Conservation (phyloP, 352 stramenopile species). For the Globisporangium middletonii region DNA sequence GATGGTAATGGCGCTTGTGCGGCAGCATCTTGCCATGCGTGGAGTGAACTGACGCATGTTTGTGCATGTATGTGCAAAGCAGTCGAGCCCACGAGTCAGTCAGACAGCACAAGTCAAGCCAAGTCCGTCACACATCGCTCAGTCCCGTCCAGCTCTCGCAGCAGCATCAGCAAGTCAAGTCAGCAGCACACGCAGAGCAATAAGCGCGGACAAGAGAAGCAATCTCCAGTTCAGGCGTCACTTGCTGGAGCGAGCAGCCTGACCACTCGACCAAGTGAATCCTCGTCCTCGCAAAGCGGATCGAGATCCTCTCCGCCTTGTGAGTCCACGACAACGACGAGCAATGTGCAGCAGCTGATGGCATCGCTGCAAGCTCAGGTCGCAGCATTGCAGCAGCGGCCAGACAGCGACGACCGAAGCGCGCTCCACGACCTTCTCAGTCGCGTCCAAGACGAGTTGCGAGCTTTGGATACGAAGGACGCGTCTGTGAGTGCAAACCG, state of each 20-base stretch:
- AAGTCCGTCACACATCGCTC: too few species aligned
- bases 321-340: neutral
- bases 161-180: too few species aligned
- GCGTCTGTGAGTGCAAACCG: neutral
- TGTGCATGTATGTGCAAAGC: neutral
- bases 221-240: too few species aligned
- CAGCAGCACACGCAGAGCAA: too few species aligned
- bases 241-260: too few species aligned
- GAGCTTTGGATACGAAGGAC: constrained; percentile 16
- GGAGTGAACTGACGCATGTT: too few species aligned
- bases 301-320: too few species aligned
- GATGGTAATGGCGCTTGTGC: neutral
- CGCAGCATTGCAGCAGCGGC: constrained; percentile 6
- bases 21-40: neutral
- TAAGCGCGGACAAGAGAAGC: too few species aligned
- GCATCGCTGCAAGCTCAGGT: constrained; percentile 8
- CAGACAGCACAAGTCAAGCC: neutral
- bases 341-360: constrained; percentile 2
- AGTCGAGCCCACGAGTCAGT: neutral
- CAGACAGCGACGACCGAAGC: neutral
- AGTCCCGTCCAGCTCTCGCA: too few species aligned
- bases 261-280: too few species aligned
- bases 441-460: constrained; percentile 23
- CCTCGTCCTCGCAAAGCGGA: too few species aligned
- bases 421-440: constrained; percentile 8